Conservation (phyloP, 495 filamentous ascomycete genomes). For the Tuber brumale region DNA sequence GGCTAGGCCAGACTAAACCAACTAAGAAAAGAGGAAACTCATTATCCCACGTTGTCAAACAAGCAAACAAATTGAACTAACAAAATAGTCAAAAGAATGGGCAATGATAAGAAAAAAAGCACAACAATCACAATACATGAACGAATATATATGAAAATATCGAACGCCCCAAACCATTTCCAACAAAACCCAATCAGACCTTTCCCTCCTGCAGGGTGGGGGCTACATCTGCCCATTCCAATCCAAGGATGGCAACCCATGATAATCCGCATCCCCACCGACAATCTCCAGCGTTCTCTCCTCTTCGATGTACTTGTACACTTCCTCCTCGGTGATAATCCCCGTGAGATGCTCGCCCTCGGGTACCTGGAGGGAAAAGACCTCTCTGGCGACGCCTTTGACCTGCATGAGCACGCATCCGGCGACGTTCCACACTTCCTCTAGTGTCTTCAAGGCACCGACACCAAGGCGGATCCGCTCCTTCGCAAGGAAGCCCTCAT, state of each 20-base stretch:
- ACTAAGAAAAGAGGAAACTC: neutral
- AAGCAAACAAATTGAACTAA: neutral
- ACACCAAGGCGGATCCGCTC: slow-evolving; percentile 75
- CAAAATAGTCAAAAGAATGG: neutral
- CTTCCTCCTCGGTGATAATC: slow-evolving; percentile 38
- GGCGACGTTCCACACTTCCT: slow-evolving; percentile 71
- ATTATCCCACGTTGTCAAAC: neutral
- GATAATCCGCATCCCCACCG: slow-evolving; percentile 34
- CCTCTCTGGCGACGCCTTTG: slow-evolving; percentile 60
- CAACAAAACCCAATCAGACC: neutral
- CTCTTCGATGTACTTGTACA: slow-evolving; percentile 38
- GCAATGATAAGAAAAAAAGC: neutral
- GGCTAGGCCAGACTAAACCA: neutral
- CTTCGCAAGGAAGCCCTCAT: slow-evolving; percentile 63
- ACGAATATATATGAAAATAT: neutral
- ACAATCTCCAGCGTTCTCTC: slow-evolving; percentile 37
- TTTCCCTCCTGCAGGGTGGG: neutral
- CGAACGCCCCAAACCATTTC: neutral
- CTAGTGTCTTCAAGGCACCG: slow-evolving; percentile 69
- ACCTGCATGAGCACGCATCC: slow-evolving; percentile 67
- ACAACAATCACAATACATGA: neutral
- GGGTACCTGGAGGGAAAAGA: slow-evolving; percentile 49
- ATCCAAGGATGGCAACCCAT: slow-evolving; percentile 27
- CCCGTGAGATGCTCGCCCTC: slow-evolving; percentile 22
- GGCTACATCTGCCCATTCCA: slow-evolving; percentile 26